A percentile compares a stretch with the other conserved stretches of the same genome.
These are phyloP conservation scores for Aspergillus aculeatinus DNA, from an alignment of 2,329 filamentous ascomycete genomes.

Conservation along the genomic window DNA sequence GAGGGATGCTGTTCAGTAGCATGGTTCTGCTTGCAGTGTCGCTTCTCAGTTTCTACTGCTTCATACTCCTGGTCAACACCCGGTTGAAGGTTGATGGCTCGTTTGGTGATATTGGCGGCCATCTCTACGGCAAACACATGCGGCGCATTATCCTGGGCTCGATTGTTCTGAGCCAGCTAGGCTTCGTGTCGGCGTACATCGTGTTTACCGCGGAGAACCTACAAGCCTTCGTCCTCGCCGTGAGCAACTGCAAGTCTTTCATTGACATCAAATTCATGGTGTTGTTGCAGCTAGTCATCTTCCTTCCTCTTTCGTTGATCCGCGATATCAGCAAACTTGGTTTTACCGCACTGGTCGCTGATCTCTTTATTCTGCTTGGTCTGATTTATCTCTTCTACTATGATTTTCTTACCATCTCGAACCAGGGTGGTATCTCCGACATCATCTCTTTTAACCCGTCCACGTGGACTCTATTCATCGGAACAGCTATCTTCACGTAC, in stretches of 20 bases:
- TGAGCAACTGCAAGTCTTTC: conserved; percentile 79
- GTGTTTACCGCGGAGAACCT: conserved; percentile 96
- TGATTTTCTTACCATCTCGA: conserved; percentile 79
- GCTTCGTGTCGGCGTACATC: conserved; percentile 92
- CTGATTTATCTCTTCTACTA: conserved; percentile 95
- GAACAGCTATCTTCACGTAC: conserved; percentile 98
- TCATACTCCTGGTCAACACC: conserved; percentile 86
- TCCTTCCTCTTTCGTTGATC: conserved; percentile 88
- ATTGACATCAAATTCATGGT: conserved; percentile 90
- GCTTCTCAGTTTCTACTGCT: conserved; percentile 90
- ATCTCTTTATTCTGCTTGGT: conserved; percentile 90
- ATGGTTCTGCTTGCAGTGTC: conserved; percentile 84
- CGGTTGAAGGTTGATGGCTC: conserved; percentile 86
- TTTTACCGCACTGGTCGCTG: conserved; percentile 88
- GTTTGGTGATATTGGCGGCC: conserved; percentile 93
- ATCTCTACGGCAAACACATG: conserved; percentile 89
- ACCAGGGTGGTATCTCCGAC: conserved; percentile 73
- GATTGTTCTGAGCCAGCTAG: conserved; percentile 92
- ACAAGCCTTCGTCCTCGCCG: conserved; percentile 89
- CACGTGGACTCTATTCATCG: conserved; percentile 97
- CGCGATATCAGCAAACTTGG: conserved; percentile 97
- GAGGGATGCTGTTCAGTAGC: conserved; percentile 96
- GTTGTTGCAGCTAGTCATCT: conserved; percentile 90
- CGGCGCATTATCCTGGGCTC: conserved; percentile 81
- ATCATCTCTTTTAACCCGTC: conserved; percentile 86